Conservation (phyloP, 2,329 filamentous ascomycete species). For the Orbilia javanica region DNA sequence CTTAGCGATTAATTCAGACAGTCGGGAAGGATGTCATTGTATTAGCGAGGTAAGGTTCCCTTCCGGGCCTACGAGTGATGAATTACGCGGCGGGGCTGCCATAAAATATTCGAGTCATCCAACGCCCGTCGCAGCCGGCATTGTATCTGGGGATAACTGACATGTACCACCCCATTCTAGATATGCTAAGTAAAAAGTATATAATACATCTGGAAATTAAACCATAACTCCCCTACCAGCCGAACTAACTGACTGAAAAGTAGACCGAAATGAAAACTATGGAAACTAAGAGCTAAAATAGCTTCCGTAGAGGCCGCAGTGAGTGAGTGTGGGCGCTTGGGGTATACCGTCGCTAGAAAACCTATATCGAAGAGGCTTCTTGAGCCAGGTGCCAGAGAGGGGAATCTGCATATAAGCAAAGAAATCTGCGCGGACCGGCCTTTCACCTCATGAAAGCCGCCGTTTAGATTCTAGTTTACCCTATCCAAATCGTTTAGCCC, state of each 20-base stretch:
- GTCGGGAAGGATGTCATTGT: not conserved
- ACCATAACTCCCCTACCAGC: constrained; percentile 39
- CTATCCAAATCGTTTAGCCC: constrained; percentile 55
- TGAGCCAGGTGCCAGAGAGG: no score
- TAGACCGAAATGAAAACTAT: constrained; percentile 7
- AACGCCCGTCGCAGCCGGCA: not conserved
- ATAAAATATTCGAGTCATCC: not conserved
- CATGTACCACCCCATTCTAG: constrained; percentile 4
- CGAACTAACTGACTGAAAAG: constrained; percentile 13
- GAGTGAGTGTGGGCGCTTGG: not conserved
- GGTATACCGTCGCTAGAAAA: not conserved
- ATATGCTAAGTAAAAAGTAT: constrained; percentile 35
- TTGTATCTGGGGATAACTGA: not conserved
- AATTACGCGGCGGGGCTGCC: not conserved
- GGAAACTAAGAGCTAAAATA: not conserved
- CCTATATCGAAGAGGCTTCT: not conserved
- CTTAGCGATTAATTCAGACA: not conserved
- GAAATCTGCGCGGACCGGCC: not conserved
- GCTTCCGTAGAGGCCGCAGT: not conserved
- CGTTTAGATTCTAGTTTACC: not conserved
- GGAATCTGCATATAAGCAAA: not conserved
- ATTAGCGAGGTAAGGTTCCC: not conserved
- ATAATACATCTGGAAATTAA: constrained; percentile 40
- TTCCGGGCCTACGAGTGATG: not conserved
- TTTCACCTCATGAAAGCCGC: not conserved